Evolutionary conservation across 2,329 filamentous ascomycete genomes (phyloP).

Genomic region (Botrytis byssoidea): DNA sequence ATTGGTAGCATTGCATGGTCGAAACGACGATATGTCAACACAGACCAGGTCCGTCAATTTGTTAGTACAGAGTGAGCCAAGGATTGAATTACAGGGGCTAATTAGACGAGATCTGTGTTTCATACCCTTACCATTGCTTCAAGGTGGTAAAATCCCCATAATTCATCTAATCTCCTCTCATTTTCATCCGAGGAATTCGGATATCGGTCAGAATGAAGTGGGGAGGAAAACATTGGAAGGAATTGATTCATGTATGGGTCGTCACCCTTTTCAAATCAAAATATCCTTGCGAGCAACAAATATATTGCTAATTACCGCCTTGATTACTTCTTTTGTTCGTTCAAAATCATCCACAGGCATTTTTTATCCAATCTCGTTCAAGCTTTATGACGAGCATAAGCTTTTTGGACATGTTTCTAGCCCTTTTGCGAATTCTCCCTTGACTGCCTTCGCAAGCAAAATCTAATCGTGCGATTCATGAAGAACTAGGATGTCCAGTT

Average conservation of each 20-base stretch:
- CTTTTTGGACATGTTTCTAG: background rate
- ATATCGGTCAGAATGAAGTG: background rate
- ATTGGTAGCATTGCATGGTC: background rate
- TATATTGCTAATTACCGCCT: conserved; percentile 19
- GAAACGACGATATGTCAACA: background rate
- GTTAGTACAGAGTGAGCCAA: background rate
- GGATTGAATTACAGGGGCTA: background rate
- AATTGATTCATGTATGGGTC: background rate
- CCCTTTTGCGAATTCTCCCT: background rate
- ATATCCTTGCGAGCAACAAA: conserved; percentile 15
- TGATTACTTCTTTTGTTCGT: background rate
- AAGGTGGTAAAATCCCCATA: background rate
- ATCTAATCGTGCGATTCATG: background rate
- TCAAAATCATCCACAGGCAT: background rate
- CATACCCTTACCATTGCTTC: background rate
- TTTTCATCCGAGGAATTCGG: background rate
- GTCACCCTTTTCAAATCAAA: conserved; percentile 4
- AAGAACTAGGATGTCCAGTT: background rate
- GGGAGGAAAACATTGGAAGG: background rate
- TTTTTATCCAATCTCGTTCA: background rate
- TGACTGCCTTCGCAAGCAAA: background rate
- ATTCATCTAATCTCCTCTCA: background rate
- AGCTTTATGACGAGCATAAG: conserved; percentile 1
- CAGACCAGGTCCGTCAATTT: background rate
- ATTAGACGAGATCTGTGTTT: conserved; percentile 3